These are phyloP conservation scores for Tricholoma flavovirens DNA, from an alignment of 768 basidiomycete species.

Conservation along the genomic window DNA sequence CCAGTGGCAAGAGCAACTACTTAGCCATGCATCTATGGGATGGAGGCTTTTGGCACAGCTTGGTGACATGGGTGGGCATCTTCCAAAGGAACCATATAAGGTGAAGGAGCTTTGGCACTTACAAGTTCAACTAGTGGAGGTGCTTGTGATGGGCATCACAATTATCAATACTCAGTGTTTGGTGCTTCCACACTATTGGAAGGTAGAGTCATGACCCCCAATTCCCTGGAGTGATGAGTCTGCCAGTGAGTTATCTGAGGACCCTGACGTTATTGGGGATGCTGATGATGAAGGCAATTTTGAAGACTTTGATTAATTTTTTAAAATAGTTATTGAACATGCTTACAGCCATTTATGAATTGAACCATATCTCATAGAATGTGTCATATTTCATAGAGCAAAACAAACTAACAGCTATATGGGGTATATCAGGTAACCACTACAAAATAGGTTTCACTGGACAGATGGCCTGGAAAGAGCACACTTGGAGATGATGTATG, in stretches of 20 bases:
- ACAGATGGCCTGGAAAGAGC: background rate
- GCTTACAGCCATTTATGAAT: background rate
- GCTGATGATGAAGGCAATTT: background rate
- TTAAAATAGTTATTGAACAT: background rate
- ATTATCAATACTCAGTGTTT: too few species aligned
- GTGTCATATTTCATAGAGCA: background rate
- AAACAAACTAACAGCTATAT: background rate
- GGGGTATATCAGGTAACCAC: background rate
- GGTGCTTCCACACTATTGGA: background rate
- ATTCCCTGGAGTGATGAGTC: too few species aligned
- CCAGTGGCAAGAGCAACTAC: conserved; percentile 1
- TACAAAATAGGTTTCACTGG: too few species aligned
- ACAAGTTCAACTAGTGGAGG: too few species aligned
- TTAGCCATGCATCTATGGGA: conserved; percentile 5
- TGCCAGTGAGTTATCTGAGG: background rate
- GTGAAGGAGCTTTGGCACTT: background rate
- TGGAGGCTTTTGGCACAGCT: conserved; percentile 1
- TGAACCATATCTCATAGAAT: background rate
- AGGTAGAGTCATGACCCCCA: background rate
- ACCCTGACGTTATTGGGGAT: background rate
- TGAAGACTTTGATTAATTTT: background rate
- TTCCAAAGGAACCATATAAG: conserved; percentile 3
- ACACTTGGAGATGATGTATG: background rate
- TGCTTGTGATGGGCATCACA: too few species aligned
- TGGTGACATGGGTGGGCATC: background rate